Base-by-base conservation (phyloP, 1,284 basidiomycete species). In the Ceratobasidium sp. region DNA sequence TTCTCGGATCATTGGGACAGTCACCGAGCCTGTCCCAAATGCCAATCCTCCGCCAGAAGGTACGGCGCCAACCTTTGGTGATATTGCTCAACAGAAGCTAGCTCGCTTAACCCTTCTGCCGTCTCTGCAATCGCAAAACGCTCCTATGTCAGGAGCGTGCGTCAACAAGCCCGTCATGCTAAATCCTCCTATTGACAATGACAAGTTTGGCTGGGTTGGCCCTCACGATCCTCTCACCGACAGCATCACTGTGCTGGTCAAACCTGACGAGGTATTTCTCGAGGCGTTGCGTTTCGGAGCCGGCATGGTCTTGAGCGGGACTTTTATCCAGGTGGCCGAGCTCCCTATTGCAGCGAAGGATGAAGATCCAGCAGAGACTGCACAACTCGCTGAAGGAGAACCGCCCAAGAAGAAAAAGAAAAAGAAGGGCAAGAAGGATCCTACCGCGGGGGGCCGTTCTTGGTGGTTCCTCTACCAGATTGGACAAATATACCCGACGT, bases 401-500 rank as follows among this genome's bases (percentile, higher is more conserved):
- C 61, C 73, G 3, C 61, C 61, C 0, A 76, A 76, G 73, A 76
- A 76, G 63, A 76, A 67, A 46, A 76, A 76, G 63, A 77, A 77
- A 49, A 67, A 77, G 42, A 67, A 72, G 58, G 70, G 70, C 9
- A 72, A 72, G 44, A 60, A 56, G 51, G 39, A 66, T 26, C 28
- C 75, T 68, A 60, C 75, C 4, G 42, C 75, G 4, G 64, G 42
- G n/a, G 63, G 51, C 7, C 75, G 75, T 20, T 77, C 75, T 15
- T 77, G 75, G 75, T 77, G 75, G 75, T 77, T 77, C 18, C 39
- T 77, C 33, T 77, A 68, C 42, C 75, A 77, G 55, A 60, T 77
- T 33, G 53, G 40, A 23, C 75, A 77, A 39, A 66, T 77, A 23
- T 77, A 67, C 42, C 75, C 75, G 18, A 77, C 75, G 20, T 77